Base-by-base conservation (phyloP, 805 yeast species). In the Teunomyces cretensis region DNA sequence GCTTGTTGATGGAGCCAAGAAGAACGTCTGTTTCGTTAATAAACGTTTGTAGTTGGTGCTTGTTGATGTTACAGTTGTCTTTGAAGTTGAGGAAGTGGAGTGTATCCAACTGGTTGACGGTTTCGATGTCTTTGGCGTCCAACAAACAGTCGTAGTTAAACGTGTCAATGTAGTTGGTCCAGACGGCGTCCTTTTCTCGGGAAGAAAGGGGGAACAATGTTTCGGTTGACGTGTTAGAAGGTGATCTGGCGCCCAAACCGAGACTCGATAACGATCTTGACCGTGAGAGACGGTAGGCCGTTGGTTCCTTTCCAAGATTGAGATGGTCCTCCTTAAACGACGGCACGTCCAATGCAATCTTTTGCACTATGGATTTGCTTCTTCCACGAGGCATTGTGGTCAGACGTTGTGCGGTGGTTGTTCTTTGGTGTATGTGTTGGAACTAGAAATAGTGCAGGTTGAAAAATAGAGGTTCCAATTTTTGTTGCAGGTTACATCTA, bases 311-410 rank as follows among this genome's bases (percentile, higher is more conserved):
- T n/a, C 49, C 64, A 8, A 58, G 53, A 31, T 47, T 45, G 28
- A 56, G 44, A 31, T 58, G 48, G 27, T 61, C 65, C 19, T 71
- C 70, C 2, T 60, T 50, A 15, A 64, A 63, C 1, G 57, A 31
- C 15, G 83, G 82, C 8, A 74, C 70, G 30, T 75, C 78, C 36
- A 74, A 61, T 0, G 89, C 89, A 39, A 84, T 81, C 26, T 69
- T 64, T 41, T 80, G 80, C 1, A 84, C 88, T 48, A 83, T 76
- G 2, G 90, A 83, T 47, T 78, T 75, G 44, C 83, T 74, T 56
- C 89, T 69, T 6, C 74, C 70, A 48, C 82, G 65, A 41, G 68
- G 49, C 76, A 70, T 71, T 13, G 12, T 19, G 17, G 15, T 12
- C 11, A 4, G 6, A 6, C 7, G 26, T 22, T 35, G 27, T 12